Evolutionary conservation across 2,329 filamentous ascomycete genomes (phyloP), one percentile per base, ranked within the genome.

Genomic region (Domatiomyces globalis): DNA sequence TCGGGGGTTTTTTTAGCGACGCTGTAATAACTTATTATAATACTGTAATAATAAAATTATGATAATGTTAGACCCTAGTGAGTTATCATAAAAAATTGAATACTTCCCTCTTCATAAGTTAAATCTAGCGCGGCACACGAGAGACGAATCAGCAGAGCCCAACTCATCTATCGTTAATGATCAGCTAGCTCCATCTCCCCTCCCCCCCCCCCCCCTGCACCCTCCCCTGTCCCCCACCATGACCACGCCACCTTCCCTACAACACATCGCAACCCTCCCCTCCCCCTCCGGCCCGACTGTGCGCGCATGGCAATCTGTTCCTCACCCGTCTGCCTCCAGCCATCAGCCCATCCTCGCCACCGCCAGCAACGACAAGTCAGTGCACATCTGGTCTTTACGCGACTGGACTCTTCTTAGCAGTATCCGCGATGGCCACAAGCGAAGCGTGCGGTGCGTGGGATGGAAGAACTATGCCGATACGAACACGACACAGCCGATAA

Each of bases 321-420:
- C 89, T 1, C 92, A 98, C 64, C 56, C 57, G 4, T 52, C 54
- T 10, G 88, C 90, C 2, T 84, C 81, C 25, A 7, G 33, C 33
- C 33, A 39, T 15, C 81, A 92, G 18, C 90, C 92, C 2, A 78
- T 96, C 54, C 74, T 95, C 61, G 92, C 90, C 52, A 95, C 90
- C 17, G 83, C 87, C 55, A 87, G 89, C 69, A 81, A 85, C 53
- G 82, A 85, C 66, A 94, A 92, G 65, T 83, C 83, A 39, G 86
- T 92, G 51, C 89, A 87, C 55, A 77, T 98, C 62, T 95, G 94
- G 74, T 94, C 86, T 48, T 80, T 96, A 48, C 79, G 79, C 36
- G 85, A 84, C 51, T 86, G 94, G 64, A 81, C 81, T 12, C 78
- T 87, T 48, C 83, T 94, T 63, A 87, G 83, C 63, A 79, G 78